Conservation (phyloP, 2,329 filamentous ascomycete species). For the Lasiodiplodia hormozganensis region DNA sequence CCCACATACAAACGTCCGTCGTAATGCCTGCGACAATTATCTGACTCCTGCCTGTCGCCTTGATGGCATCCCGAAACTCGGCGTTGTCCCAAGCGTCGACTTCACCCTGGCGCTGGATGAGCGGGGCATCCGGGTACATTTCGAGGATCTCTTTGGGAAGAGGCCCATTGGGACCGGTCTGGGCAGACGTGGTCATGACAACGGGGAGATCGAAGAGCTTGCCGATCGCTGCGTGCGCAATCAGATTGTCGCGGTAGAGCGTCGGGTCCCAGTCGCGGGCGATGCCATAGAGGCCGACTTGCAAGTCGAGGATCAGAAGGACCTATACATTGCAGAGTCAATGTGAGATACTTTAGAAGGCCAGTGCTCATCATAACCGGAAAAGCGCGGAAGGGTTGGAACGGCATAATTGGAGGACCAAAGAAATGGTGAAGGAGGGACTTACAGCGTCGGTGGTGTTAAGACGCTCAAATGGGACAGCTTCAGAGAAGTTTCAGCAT, state of each 20-base stretch:
- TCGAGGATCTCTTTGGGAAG: conserved; percentile 72
- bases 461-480: too few relatives aligned
- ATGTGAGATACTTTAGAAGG: too few relatives aligned
- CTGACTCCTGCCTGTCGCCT: conserved; percentile 70
- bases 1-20: conserved; percentile 70
- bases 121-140: conserved; percentile 70
- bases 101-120: conserved; percentile 73
- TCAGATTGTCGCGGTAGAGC: conserved; percentile 70
- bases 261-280: conserved; percentile 72
- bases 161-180: conserved; percentile 70
- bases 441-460: too few relatives aligned
- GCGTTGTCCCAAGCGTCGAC: conserved; percentile 80
- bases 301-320: conserved; percentile 66
- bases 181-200: conserved; percentile 73
- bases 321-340: conserved; percentile 42
- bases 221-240: conserved; percentile 71
- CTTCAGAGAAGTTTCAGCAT: too few relatives aligned
- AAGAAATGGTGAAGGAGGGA: too few relatives aligned
- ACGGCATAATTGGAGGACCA: too few relatives aligned
- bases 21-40: conserved; percentile 75
- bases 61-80: conserved; percentile 70
- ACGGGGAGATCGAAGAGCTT: conserved; percentile 72
- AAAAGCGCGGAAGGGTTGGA: too few relatives aligned
- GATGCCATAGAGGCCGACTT: conserved; percentile 64
- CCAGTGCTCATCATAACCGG: too few relatives aligned